Conservation (phyloP, 78 protist genomes). For the Dictyostelium discoideum region dicty_2.7 NC_007091.3:2560001-2560500, state of each 20-base stretch:
- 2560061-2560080: background rate
- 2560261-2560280: background rate
- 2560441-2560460: background rate
- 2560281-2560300: background rate
- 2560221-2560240: constrained; percentile 5
- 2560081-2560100: background rate
- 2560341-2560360: background rate
- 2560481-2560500: background rate
- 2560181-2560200: background rate
- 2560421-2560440: constrained; percentile 2
- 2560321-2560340: background rate
- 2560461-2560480: background rate
- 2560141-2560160: background rate
- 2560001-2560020: background rate
- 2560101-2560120: background rate
- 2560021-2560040: background rate
- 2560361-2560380: background rate
- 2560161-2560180: background rate
- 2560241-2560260: background rate
- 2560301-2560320: background rate
- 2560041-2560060: background rate
- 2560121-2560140: background rate
- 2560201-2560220: background rate
- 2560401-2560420: background rate
- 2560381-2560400: background rate